phyloP scores from a whole-genome alignment of 2,329 filamentous ascomycete genomes.

The Nemania serpens region DNA sequence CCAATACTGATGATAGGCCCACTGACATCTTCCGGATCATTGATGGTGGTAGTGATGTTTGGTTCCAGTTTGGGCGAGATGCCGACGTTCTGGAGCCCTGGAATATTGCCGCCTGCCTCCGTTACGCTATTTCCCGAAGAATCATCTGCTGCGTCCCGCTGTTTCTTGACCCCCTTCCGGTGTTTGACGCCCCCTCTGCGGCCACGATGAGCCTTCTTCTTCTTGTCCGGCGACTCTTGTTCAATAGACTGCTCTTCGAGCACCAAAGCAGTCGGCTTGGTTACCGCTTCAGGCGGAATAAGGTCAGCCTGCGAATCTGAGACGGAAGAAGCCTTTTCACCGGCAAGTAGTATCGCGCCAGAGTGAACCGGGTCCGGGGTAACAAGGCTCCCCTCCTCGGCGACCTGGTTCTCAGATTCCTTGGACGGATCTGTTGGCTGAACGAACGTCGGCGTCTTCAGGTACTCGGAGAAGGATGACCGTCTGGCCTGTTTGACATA shows the following conservation, averaged over 20 bases:
- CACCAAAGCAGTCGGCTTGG: slow-evolving; percentile 15
- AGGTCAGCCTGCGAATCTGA: slow-evolving; percentile 27
- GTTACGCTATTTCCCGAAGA: slow-evolving; percentile 51
- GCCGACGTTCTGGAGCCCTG: slow-evolving; percentile 66
- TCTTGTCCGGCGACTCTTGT: slow-evolving; percentile 49
- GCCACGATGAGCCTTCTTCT: slow-evolving; percentile 73
- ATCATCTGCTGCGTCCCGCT: slow-evolving; percentile 56
- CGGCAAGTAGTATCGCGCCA: background rate
- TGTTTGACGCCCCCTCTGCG: slow-evolving; percentile 73
- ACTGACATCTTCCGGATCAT: slow-evolving; percentile 64
- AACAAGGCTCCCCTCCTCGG: slow-evolving; percentile 2
- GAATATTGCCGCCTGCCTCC: slow-evolving; percentile 52
- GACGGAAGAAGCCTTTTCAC: slow-evolving; percentile 17
- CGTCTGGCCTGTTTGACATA: slow-evolving; percentile 52
- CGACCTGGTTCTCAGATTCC: slow-evolving; percentile 5
- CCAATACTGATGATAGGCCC: slow-evolving; percentile 65
- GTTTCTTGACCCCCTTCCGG: slow-evolving; percentile 61
- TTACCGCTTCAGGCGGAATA: slow-evolving; percentile 28
- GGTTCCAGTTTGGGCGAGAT: slow-evolving; percentile 60
- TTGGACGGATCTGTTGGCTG: slow-evolving; percentile 26
- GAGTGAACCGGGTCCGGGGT: background rate
- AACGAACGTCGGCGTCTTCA: slow-evolving; percentile 32
- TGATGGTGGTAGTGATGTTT: slow-evolving; percentile 62
- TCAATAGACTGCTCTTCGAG: slow-evolving; percentile 37
- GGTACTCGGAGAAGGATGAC: slow-evolving; percentile 16